Conservation (phyloP, 2,329 filamentous ascomycete species). For the Fusarium torreyae region DNA sequence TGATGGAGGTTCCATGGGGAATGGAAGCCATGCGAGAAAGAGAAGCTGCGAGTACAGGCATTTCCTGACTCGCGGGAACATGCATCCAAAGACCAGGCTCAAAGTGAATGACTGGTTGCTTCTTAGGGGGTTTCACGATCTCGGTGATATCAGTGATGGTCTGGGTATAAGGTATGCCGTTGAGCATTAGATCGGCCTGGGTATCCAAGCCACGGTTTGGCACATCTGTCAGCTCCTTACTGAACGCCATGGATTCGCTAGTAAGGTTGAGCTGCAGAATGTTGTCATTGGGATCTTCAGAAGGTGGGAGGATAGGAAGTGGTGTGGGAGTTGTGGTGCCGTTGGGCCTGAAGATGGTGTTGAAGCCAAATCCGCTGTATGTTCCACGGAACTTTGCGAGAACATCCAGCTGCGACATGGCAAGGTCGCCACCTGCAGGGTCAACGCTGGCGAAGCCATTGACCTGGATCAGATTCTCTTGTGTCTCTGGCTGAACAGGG, state of each 20-base stretch:
- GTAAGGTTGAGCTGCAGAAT: constrained; percentile 59
- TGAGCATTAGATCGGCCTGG: constrained; percentile 55
- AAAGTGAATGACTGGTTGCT: constrained; percentile 56
- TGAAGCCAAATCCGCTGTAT: constrained; percentile 56
- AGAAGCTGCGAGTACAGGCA: constrained; percentile 45
- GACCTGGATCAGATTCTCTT: constrained; percentile 1
- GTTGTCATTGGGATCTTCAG: constrained; percentile 46
- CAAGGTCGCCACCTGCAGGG: constrained; percentile 13
- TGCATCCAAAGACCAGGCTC: constrained; percentile 60
- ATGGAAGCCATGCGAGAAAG: constrained; percentile 59
- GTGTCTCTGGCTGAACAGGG: constrained; percentile 28
- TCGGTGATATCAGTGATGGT: constrained; percentile 54
- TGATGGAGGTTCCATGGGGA: constrained; percentile 62
- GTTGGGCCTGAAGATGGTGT: constrained; percentile 57
- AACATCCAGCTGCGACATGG: constrained; percentile 39
- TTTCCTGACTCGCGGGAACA: constrained; percentile 51
- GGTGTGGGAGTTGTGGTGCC: constrained; percentile 43
- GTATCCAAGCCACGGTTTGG: constrained; percentile 57
- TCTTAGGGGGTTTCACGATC: constrained; percentile 32
- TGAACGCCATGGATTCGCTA: constrained; percentile 54
- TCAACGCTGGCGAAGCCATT: constrained; percentile 22
- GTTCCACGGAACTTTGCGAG: constrained; percentile 49
- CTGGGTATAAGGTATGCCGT: constrained; percentile 57
- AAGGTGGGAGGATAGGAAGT: constrained; percentile 24
- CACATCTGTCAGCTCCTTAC: constrained; percentile 51